A percentile compares a stretch with the other conserved stretches of the same genome.
Conservation (phyloP, 2,329 filamentous ascomycete genomes). For the Dactylellina haptotyla region DNA sequence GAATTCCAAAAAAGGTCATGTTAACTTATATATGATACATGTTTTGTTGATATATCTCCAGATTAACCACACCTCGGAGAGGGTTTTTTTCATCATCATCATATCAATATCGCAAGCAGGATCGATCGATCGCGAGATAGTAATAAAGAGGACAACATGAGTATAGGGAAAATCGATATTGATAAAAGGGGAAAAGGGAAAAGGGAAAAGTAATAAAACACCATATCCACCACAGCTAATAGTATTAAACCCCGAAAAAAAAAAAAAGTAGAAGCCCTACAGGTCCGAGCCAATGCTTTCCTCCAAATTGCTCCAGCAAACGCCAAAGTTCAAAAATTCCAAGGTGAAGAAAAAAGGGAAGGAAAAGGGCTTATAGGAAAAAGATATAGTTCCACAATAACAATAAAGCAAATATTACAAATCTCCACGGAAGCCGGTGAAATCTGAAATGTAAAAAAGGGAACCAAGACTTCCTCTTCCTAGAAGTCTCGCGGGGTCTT, state of each 20-base stretch:
- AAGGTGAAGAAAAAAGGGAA: conserved; percentile 11
- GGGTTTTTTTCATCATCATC: too few relatives aligned
- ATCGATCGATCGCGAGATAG: too few relatives aligned
- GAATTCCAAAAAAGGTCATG: too few relatives aligned
- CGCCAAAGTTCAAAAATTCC: conserved; percentile 32
- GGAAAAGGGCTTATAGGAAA: conserved; percentile 8
- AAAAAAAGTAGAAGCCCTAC: conserved; percentile 5
- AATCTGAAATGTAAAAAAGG: neutral
- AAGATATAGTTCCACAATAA: neutral
- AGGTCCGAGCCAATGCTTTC: conserved; percentile 31
- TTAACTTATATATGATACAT: too few relatives aligned
- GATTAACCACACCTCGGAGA: too few relatives aligned
- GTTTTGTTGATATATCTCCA: too few relatives aligned
- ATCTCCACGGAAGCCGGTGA: too few relatives aligned
- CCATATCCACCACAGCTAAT: conserved; percentile 16
- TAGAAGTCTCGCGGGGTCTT: neutral
- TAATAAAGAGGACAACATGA: too few relatives aligned
- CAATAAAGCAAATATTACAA: neutral
- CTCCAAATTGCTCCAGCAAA: conserved; percentile 52
- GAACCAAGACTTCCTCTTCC: neutral
- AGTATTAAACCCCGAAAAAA: neutral
- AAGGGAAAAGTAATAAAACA: conserved; percentile 11
- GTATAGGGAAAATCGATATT: neutral
- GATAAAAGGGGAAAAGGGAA: neutral
- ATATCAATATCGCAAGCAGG: too few relatives aligned